Evolutionary conservation across 202 grass and related monocot genomes (phyloP).

Genomic region (Zizania palustris): DNA sequence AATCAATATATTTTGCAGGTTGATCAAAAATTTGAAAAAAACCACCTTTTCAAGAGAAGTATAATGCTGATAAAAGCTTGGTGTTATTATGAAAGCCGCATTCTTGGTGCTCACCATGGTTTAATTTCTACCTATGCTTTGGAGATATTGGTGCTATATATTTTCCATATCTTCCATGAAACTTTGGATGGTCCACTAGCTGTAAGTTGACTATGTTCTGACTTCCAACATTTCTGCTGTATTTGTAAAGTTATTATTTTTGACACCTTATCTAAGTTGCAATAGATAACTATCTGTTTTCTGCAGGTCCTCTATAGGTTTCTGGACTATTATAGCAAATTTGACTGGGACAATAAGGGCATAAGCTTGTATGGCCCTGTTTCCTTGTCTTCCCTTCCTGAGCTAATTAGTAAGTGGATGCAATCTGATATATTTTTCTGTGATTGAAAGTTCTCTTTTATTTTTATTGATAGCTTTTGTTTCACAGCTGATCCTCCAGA

Average conservation of each 20-base stretch:
- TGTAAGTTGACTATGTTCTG: slow-evolving; percentile 48
- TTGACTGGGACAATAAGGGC: slow-evolving; percentile 87
- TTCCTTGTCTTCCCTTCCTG: slow-evolving; percentile 74
- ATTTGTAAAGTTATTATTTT: slow-evolving; percentile 28
- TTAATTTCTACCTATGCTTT: slow-evolving; percentile 96
- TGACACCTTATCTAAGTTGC: slow-evolving; percentile 19
- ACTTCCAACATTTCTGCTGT: background rate
- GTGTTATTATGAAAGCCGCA: slow-evolving; percentile 97
- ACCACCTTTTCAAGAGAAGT: slow-evolving; percentile 83
- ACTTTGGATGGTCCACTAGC: slow-evolving; percentile 72
- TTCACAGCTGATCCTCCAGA: slow-evolving; percentile 59
- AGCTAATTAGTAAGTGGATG: slow-evolving; percentile 74
- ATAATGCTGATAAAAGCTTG: slow-evolving; percentile 98
- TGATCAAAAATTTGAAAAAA: slow-evolving; percentile 68
- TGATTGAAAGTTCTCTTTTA: slow-evolving; percentile 9
- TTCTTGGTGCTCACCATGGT: slow-evolving; percentile 95
- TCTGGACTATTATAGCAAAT: slow-evolving; percentile 91
- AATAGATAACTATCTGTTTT: slow-evolving; percentile 35
- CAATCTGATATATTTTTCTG: slow-evolving; percentile 26
- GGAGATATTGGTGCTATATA: slow-evolving; percentile 79
- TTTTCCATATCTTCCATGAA: slow-evolving; percentile 83
- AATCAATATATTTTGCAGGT: slow-evolving; percentile 58
- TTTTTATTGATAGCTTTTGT: slow-evolving; percentile 33
- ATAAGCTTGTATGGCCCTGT: slow-evolving; percentile 76
- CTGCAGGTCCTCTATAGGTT: slow-evolving; percentile 90